Conservation (phyloP, 495 filamentous ascomycete genomes). For the Articulospora tetracladia region DNA sequence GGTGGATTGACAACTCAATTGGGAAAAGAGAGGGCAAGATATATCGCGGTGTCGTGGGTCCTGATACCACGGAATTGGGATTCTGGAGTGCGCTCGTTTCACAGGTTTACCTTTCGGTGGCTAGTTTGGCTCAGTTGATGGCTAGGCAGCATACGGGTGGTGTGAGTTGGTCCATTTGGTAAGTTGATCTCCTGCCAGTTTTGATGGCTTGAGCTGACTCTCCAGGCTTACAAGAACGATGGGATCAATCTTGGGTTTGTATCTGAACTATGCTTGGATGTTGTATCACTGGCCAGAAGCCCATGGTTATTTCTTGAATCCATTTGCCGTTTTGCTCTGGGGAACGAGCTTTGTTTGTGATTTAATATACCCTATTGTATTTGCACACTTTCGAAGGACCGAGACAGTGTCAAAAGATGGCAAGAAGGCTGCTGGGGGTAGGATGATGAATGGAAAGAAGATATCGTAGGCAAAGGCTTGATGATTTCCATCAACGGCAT, state of each 20-base stretch:
- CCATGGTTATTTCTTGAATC: slow-evolving; percentile 33
- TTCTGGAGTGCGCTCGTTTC: slow-evolving; percentile 33
- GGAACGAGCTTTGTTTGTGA: slow-evolving; percentile 32
- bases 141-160: slow-evolving; percentile 37
- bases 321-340: slow-evolving; percentile 32
- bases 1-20: slow-evolving; percentile 36
- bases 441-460: background rate
- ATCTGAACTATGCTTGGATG: slow-evolving; percentile 27
- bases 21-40: slow-evolving; percentile 32
- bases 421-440: slow-evolving; percentile 15
- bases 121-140: slow-evolving; percentile 33
- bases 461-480: background rate
- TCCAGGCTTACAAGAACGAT: slow-evolving; percentile 32
- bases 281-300: slow-evolving; percentile 41
- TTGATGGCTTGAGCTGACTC: background rate
- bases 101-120: slow-evolving; percentile 28
- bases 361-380: slow-evolving; percentile 33
- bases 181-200: slow-evolving; percentile 17
- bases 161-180: slow-evolving; percentile 38
- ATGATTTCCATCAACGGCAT: no score
- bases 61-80: slow-evolving; percentile 40
- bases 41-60: slow-evolving; percentile 30
- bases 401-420: slow-evolving; percentile 33
- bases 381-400: slow-evolving; percentile 28
- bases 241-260: slow-evolving; percentile 34